Conservation (phyloP, 352 stramenopile genomes). For the Phytophthora pistaciae region DNA sequence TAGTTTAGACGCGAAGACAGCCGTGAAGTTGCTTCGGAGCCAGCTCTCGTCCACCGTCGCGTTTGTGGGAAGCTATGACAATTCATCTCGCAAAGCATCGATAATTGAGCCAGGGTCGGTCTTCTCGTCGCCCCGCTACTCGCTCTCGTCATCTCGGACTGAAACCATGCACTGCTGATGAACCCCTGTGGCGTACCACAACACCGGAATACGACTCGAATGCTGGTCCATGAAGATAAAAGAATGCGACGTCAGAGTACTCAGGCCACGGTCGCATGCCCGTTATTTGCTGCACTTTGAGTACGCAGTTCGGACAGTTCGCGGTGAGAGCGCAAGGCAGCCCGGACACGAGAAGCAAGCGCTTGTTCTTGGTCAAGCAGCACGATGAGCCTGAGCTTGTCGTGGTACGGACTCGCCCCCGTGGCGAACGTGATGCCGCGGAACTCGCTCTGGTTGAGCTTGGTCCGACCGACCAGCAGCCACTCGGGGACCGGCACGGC, state of each 20-base stretch:
- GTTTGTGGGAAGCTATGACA: constrained; percentile 5
- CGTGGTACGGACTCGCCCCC: constrained; percentile 45
- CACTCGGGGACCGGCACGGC: constrained; percentile 53
- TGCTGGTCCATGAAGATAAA: constrained; percentile 27
- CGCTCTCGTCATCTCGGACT: constrained; percentile 28
- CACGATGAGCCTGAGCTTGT: constrained; percentile 43
- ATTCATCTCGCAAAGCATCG: constrained; percentile 16
- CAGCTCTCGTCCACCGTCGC: constrained; percentile 34
- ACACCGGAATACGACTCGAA: constrained; percentile 25
- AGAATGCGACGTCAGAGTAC: constrained; percentile 32
- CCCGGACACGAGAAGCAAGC: constrained; percentile 26
- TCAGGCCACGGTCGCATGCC: constrained; percentile 20
- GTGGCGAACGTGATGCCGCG: constrained; percentile 45
- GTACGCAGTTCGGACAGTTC: constrained; percentile 45
- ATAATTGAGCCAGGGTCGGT: constrained; percentile 15
- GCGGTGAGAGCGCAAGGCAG: constrained; percentile 19
- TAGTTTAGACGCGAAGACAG: constrained; percentile 20
- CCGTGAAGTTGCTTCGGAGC: constrained; percentile 26
- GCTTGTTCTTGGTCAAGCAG: constrained; percentile 38
- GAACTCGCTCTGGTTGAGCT: constrained; percentile 36
- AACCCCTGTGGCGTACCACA: constrained; percentile 16
- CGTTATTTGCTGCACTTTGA: constrained; percentile 42
- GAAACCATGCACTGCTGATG: constrained; percentile 18
- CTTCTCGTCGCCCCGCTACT: constrained; percentile 29
- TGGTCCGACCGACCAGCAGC: constrained; percentile 32